phyloP scores from a whole-genome alignment of 768 basidiomycete species.

The Lentinula lateritia region DNA sequence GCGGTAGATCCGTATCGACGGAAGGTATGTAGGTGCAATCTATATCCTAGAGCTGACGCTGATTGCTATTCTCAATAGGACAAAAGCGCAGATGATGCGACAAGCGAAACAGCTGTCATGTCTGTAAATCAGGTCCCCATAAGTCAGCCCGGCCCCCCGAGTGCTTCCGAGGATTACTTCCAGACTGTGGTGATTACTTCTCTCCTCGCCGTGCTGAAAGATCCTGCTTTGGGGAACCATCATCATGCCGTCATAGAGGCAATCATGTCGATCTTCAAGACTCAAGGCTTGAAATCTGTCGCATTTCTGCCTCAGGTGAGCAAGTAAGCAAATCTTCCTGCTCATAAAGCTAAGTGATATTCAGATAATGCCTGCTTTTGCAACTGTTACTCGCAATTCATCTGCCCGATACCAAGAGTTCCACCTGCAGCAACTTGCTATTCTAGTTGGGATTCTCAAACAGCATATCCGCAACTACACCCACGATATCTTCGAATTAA shows the following conservation, averaged over 20 bases:
- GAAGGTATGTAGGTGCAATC: conserved; percentile 53
- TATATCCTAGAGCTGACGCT: not conserved
- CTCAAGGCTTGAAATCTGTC: conserved; percentile 94
- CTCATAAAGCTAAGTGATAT: conserved; percentile 8
- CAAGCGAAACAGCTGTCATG: conserved; percentile 51
- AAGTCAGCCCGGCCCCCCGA: conserved; percentile 51
- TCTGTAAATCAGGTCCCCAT: conserved; percentile 67
- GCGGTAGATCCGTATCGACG: conserved; percentile 94
- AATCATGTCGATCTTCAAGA: conserved; percentile 98
- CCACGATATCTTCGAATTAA: conserved; percentile 75
- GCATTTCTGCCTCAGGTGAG: conserved; percentile 88
- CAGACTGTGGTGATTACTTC: conserved; percentile 93
- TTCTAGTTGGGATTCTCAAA: conserved; percentile 93
- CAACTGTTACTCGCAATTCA: conserved; percentile 78
- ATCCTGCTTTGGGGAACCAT: conserved; percentile 78
- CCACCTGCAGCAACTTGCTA: conserved; percentile 92
- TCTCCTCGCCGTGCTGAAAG: conserved; percentile 81
- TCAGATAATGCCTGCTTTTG: conserved; percentile 93
- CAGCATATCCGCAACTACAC: conserved; percentile 94
- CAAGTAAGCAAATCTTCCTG: not conserved
- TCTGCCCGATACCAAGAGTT: conserved; percentile 85
- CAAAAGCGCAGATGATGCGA: conserved; percentile 60
- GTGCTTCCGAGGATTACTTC: conserved; percentile 90
- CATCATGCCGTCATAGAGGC: conserved; percentile 96
- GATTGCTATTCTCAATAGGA: conserved; percentile 28